Percentiles rank a stretch among this genome's conserved stretches.
These are phyloP conservation scores for Kickxella alabastrina DNA, from an alignment of 192 early-diverging fungal genomes.

Conservation along the genomic window DNA sequence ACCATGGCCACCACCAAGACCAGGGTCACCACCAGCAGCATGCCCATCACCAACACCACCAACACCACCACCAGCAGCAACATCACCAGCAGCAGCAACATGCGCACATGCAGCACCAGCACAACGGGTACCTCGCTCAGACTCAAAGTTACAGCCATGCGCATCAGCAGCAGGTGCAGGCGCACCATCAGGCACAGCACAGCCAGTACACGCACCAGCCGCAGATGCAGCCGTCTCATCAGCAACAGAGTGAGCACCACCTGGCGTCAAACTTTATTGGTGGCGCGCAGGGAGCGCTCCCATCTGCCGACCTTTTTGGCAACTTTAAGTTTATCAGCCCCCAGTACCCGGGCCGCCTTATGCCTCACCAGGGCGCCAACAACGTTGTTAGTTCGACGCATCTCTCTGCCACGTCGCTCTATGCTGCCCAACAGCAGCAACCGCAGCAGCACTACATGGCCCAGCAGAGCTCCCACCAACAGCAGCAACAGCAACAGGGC, in stretches of 20 bases:
- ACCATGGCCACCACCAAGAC: conserved; percentile 6
- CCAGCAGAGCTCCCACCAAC: conserved; percentile 4
- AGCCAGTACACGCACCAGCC: conserved; percentile 6
- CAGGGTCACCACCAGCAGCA: not conserved
- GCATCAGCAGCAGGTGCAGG: conserved; percentile 9
- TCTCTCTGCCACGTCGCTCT: conserved; percentile 7
- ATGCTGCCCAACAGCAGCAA: conserved; percentile 11
- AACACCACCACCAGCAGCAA: conserved; percentile 4
- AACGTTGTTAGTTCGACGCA: conserved; percentile 7
- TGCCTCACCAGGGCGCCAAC: conserved; percentile 12
- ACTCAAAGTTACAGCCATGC: not conserved
- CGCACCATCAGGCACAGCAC: conserved; percentile 12
- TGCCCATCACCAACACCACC: too few species aligned
- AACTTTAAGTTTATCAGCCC: conserved; percentile 49
- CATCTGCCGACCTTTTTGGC: conserved; percentile 30
- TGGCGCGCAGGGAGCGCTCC: conserved; percentile 16
- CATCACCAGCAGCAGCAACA: conserved; percentile 9
- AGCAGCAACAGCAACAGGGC: conserved; percentile 3
- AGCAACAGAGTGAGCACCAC: conserved; percentile 19
- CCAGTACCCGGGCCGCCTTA: conserved; percentile 35
- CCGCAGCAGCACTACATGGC: conserved; percentile 3
- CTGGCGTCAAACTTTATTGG: conserved; percentile 27
- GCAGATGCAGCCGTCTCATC: conserved; percentile 9
- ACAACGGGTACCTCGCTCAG: conserved; percentile 1
- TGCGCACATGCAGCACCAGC: conserved; percentile 1